Evolutionary conservation across 306 rosid genomes (phyloP).

Genomic region (Quercus parvula): DNA sequence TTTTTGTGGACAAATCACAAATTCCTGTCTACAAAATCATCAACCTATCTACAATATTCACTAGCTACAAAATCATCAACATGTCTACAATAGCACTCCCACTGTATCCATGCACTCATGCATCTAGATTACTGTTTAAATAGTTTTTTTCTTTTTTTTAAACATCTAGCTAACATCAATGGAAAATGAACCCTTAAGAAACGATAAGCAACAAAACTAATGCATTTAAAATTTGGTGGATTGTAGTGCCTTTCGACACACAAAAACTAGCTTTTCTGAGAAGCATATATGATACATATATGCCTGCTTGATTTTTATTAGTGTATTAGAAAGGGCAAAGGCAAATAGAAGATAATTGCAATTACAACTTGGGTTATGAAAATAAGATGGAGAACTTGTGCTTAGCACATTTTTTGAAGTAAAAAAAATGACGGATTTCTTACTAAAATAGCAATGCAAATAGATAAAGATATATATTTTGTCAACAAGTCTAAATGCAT

Average conservation of each 20-base stretch:
- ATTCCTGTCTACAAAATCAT: too few relatives aligned
- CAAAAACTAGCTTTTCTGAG: neutral
- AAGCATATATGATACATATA: neutral
- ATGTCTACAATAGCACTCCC: neutral
- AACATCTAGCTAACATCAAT: neutral
- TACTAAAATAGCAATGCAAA: conserved; percentile 6
- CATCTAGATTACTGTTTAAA: too few relatives aligned
- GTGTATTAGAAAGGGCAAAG: neutral
- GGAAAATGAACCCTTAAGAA: too few relatives aligned
- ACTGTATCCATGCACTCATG: neutral
- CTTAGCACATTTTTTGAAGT: neutral
- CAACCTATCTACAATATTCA: too few relatives aligned
- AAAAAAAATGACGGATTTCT: neutral
- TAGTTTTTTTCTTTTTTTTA: too few relatives aligned
- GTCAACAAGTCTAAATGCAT: neutral
- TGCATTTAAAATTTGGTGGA: neutral
- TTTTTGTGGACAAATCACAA: too few relatives aligned
- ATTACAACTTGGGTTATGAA: conserved; percentile 1
- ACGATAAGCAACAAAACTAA: neutral
- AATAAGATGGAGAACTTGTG: neutral
- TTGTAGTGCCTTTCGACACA: neutral
- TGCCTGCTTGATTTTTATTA: neutral
- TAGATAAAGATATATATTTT: neutral
- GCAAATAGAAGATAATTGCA: neutral
- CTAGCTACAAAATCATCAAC: too few relatives aligned